These are phyloP conservation scores for Sodiomyces alkalinus DNA, from an alignment of 2,329 filamentous ascomycete species.

Conservation along the genomic window DNA sequence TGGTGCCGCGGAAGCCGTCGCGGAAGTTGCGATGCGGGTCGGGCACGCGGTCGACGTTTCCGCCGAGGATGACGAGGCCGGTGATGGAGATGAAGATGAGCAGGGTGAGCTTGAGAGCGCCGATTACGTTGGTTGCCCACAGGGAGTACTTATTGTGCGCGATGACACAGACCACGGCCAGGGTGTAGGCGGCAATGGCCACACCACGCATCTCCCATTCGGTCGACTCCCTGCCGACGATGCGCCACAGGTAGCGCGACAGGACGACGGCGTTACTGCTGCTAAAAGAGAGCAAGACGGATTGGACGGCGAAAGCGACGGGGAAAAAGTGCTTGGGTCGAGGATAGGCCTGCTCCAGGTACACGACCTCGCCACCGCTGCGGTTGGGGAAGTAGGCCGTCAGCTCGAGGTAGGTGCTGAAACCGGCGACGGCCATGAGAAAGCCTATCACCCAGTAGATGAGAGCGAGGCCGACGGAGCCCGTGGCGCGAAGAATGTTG, in stretches of 20 bases:
- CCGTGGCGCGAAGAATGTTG: constrained; percentile 40
- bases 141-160: constrained; percentile 43
- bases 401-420: constrained; percentile 47
- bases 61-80: constrained; percentile 43
- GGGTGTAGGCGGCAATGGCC: constrained; percentile 46
- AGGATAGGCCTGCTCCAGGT: constrained; percentile 52
- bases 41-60: constrained; percentile 15
- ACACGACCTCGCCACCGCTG: constrained; percentile 51
- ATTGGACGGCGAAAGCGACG: constrained; percentile 47
- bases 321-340: constrained; percentile 49
- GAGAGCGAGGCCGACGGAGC: constrained; percentile 45
- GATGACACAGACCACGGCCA: constrained; percentile 38
- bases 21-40: constrained; percentile 20
- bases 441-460: constrained; percentile 52
- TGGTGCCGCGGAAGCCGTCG: constrained; percentile 19
- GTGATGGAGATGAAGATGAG: constrained; percentile 47
- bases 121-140: constrained; percentile 38
- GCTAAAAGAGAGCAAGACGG: constrained; percentile 48
- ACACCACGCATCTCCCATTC: constrained; percentile 54
- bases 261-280: constrained; percentile 52
- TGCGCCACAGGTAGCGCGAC: constrained; percentile 46
- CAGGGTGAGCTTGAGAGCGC: constrained; percentile 39
- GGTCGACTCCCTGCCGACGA: constrained; percentile 31
- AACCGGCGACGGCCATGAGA: constrained; percentile 37
- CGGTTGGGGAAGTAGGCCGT: constrained; percentile 51